Conservation (phyloP, 2,329 filamentous ascomycete species). For the Exophiala sp. region DNA sequence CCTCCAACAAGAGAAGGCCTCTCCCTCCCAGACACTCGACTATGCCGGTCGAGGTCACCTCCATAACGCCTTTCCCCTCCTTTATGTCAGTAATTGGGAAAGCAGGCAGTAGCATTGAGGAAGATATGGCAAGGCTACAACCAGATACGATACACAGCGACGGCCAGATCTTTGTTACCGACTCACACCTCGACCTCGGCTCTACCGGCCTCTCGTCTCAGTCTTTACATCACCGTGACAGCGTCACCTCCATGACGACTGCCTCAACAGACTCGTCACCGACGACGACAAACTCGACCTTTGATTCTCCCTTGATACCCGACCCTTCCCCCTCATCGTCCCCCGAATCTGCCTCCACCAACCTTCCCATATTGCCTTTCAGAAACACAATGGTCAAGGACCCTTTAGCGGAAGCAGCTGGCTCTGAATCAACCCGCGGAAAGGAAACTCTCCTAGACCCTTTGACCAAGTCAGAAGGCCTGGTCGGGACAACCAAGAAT, state of each 20-base stretch:
- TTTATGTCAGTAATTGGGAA: slow-evolving; percentile 29
- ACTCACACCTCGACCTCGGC: slow-evolving; percentile 11
- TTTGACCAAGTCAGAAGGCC: slow-evolving; percentile 37
- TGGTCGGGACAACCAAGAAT: slow-evolving; percentile 42
- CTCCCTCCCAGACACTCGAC: slow-evolving; percentile 17
- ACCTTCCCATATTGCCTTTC: slow-evolving; percentile 48
- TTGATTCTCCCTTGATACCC: slow-evolving; percentile 82
- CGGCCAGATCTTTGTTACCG: slow-evolving; percentile 19
- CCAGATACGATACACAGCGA: slow-evolving; percentile 20
- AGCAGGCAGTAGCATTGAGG: slow-evolving; percentile 11
- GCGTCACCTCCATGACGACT: slow-evolving; percentile 47
- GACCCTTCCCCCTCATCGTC: slow-evolving; percentile 89
- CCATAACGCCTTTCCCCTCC: slow-evolving; percentile 27
- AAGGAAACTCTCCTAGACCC: slow-evolving; percentile 26
- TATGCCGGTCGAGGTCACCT: slow-evolving; percentile 26
- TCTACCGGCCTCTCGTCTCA: slow-evolving; percentile 10
- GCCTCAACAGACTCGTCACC: slow-evolving; percentile 91
- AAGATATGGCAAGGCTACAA: slow-evolving; percentile 20
- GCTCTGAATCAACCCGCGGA: slow-evolving; percentile 10
- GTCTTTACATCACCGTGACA: slow-evolving; percentile 36
- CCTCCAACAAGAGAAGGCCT: slow-evolving; percentile 23
- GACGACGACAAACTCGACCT: slow-evolving; percentile 86
- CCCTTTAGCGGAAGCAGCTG: neutral
- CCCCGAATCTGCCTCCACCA: slow-evolving; percentile 78
- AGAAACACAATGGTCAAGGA: slow-evolving; percentile 33